Base-by-base conservation (phyloP, 441 rosid species). In the Metrosideros polymorpha region DNA sequence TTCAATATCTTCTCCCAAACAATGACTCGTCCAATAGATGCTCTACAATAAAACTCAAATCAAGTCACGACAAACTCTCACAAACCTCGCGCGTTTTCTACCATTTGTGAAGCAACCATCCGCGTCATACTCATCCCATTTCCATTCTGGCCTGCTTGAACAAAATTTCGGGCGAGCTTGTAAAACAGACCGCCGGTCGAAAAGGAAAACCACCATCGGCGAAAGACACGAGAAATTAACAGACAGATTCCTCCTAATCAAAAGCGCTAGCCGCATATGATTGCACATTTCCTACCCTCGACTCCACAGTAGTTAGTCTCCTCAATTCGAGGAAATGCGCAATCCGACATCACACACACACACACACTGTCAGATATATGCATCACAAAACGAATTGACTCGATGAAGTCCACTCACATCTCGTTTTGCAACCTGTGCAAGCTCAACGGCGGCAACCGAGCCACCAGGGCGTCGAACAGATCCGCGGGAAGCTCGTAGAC, bases 401-500 rank as follows among this genome's bases (percentile, higher is more conserved):
- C 5, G 32, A 54, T 18, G 45, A 29, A 29, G 42, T 30, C 27
- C 83, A 92, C 94, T 87, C 83, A 97, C 99, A 94, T 92, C 87
- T 91, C 90, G n/a, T 83, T 76, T 85, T 94, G 94, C 66, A 97
- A 86, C 90, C 93, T 93, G 52, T 91, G 95, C 93, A 97, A 84
- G 52, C 94, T 93, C 89, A 94, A 85, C 27, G 99, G 96, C 89
- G 98, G 96, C 85, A 93, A 92, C 82, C 87, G 90, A 52, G 89
- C 52, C 45, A 97, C 39, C 47, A 97, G 85, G 55, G 53, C 54
- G 85, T 93, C 91, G 85, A 96, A 91, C 77, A 97, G 84, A 82
- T 95, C 92, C 8, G 93, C 82, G 10, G 99, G 99, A 86, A 97
- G 92, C 89, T 94, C 95, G 87, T 89, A 94, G n/a, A 94, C 53